A percentile compares a stretch with the other conserved stretches of the same genome.
phyloP scores from a whole-genome alignment of 129 eudicot species.

The Centaurea solstitialis region DNA sequence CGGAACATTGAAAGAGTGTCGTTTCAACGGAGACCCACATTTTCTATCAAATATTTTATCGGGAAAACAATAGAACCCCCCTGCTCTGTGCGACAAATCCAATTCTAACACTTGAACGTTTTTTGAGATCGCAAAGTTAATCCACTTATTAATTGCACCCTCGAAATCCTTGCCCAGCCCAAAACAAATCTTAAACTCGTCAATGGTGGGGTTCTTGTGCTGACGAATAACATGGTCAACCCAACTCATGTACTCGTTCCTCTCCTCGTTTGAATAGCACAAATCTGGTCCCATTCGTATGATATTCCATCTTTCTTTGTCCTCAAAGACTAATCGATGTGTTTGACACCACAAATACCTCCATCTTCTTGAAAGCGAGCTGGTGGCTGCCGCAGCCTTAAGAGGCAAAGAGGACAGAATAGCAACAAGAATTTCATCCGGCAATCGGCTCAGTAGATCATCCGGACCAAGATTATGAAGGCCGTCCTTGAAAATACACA shows the following conservation, averaged over 20 bases:
- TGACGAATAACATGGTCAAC: too few relatives aligned
- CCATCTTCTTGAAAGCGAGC: constrained; percentile 38
- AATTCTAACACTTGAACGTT: constrained; percentile 35
- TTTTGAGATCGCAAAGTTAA: too few relatives aligned
- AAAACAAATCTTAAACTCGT: constrained; percentile 31
- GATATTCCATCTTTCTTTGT: background rate
- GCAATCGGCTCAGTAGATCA: too few relatives aligned
- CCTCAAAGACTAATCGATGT: constrained; percentile 37
- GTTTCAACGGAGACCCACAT: too few relatives aligned
- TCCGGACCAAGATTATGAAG: too few relatives aligned
- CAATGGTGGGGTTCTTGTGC: too few relatives aligned
- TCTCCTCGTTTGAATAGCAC: background rate
- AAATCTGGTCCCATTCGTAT: too few relatives aligned
- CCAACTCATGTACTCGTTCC: constrained; percentile 37
- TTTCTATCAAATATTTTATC: too few relatives aligned
- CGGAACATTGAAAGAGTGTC: too few relatives aligned
- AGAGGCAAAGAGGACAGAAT: constrained; percentile 30
- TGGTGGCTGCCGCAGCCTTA: constrained; percentile 42
- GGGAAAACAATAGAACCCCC: constrained; percentile 26
- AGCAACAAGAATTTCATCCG: too few relatives aligned
- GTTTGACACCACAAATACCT: constrained; percentile 33
- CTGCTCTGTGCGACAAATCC: constrained; percentile 24
- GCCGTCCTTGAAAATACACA: too few relatives aligned
- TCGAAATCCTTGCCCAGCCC: constrained; percentile 18
- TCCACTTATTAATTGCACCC: constrained; percentile 30